These are phyloP conservation scores for Yamadazyma spencermartinsiae DNA, from an alignment of 1,139 yeast species.

Conservation along the genomic window DNA sequence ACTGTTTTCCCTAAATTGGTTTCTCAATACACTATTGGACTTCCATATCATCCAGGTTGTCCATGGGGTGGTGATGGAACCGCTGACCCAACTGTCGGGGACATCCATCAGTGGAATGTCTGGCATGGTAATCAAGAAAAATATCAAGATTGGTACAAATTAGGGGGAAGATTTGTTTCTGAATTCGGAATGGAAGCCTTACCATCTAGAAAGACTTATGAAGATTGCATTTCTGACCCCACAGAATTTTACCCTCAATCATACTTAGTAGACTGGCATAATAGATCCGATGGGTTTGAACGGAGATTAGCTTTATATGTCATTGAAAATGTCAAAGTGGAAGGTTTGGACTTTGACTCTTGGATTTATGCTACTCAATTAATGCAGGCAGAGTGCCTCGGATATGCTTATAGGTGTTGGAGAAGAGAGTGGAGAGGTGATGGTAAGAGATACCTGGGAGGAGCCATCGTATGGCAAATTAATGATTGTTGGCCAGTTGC, in stretches of 20 bases:
- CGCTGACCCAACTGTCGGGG: conserved; percentile 39
- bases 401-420: conserved; percentile 48
- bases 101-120: conserved; percentile 51
- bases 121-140: conserved; percentile 49
- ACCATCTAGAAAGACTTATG: conserved; percentile 30
- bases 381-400: conserved; percentile 51
- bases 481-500: conserved; percentile 55
- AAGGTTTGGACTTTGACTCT: conserved; percentile 29
- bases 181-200: conserved; percentile 51
- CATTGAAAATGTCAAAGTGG: conserved; percentile 39
- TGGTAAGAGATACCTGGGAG: conserved; percentile 34
- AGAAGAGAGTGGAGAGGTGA: conserved; percentile 44
- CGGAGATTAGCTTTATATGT: conserved; percentile 45
- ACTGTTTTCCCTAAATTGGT: conserved; percentile 31
- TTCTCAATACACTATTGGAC: conserved; percentile 20
- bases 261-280: conserved; percentile 37
- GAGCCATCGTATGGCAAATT: conserved; percentile 51
- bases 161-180: conserved; percentile 44
- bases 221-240: conserved; percentile 30
- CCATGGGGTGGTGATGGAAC: conserved; percentile 41
- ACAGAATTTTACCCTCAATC: conserved; percentile 39
- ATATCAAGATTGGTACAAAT: conserved; percentile 42
- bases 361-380: conserved; percentile 53
- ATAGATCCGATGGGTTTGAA: conserved; percentile 46
- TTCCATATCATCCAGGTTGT: conserved; percentile 43